Evolutionary conservation across 768 basidiomycete species (phyloP), one percentile per base, ranked within the genome.

Genomic region (Crepidotus variabilis): DNA sequence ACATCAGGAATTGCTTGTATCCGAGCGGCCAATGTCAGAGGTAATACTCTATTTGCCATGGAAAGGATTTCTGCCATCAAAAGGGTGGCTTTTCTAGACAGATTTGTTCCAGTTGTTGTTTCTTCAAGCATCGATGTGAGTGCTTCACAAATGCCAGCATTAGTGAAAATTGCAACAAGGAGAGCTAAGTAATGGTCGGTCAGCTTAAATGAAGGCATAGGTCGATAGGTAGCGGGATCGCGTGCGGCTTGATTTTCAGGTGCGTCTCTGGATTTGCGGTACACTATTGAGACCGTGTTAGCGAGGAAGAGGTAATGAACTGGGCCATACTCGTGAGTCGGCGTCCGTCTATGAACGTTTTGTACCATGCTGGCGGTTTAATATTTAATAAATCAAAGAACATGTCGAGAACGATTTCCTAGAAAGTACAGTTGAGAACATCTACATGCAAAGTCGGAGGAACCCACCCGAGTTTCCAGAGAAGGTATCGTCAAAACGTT

Each of bases 371-470:
- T 1, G 94, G 91, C 0, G 90, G 82, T 68, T 92, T 92, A 71
- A 98, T 95, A 55, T 94, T 92, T 18, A 99, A 74, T 16, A 95
- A 78, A 58, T 92, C 90, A 64, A 98, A 98, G 64, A 98, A 90
- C 83, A 97, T 88, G 62, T 98, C 93, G 52, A 98, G 75, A 34
- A 98, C 78, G 28, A 94, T 84, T 75, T 98, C 96, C 95, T 97
- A 21, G 2, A 57, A 20, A 16, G 21, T 13, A 34, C 24, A 50
- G 22, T 9, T 13, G 23, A 32, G 16, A 36, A 2, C 35, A 11
- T 10, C 13, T 24, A 6, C 11, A 23, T 49, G 39, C 8, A 14
- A 46, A 52, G 23, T 1, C 7, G 55, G 46, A 20, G n/a, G 23
- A n/a, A 62, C 85, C 60, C 67, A 94, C 95, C 67, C 94, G 78